Percentiles rank a stretch among this genome's conserved stretches.
phyloP scores from a whole-genome alignment of 2,329 filamentous ascomycete species.

The Botrytis medusae region DNA sequence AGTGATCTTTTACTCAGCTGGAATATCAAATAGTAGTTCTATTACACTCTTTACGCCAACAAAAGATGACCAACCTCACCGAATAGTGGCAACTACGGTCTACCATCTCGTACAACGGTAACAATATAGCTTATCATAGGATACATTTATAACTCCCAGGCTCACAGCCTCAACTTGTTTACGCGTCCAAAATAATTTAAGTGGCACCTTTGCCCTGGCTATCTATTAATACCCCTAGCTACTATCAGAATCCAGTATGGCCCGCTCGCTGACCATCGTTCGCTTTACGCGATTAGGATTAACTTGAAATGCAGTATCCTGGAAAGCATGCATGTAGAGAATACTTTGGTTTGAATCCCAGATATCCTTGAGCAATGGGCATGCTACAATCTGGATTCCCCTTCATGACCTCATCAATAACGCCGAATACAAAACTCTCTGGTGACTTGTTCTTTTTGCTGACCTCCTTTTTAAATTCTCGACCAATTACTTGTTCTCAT shows the following conservation, averaged over 20 bases:
- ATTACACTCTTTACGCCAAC: background rate
- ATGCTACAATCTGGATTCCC: background rate
- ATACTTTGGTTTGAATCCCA: background rate
- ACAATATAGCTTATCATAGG: background rate
- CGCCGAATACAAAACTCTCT: constrained; percentile 2
- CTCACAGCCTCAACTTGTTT: constrained; percentile 9
- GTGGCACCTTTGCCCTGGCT: constrained; percentile 1
- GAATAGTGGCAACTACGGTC: background rate
- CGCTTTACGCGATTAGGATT: constrained; percentile 10
- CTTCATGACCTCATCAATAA: constrained; percentile 11
- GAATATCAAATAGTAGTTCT: background rate
- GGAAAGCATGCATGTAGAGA: background rate
- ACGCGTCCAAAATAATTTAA: constrained; percentile 12
- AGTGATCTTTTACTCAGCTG: background rate
- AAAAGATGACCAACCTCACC: background rate
- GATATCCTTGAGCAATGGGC: background rate
- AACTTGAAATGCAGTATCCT: background rate
- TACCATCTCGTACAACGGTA: background rate
- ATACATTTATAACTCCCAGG: background rate
- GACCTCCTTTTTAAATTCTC: background rate
- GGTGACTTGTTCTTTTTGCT: background rate
- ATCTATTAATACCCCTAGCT: constrained; percentile 12
- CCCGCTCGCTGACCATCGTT: background rate
- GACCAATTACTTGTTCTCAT: background rate
- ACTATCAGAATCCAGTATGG: background rate